Base-by-base conservation (phyloP, 1,284 basidiomycete genomes). In the Sphagnurus paluster region DNA sequence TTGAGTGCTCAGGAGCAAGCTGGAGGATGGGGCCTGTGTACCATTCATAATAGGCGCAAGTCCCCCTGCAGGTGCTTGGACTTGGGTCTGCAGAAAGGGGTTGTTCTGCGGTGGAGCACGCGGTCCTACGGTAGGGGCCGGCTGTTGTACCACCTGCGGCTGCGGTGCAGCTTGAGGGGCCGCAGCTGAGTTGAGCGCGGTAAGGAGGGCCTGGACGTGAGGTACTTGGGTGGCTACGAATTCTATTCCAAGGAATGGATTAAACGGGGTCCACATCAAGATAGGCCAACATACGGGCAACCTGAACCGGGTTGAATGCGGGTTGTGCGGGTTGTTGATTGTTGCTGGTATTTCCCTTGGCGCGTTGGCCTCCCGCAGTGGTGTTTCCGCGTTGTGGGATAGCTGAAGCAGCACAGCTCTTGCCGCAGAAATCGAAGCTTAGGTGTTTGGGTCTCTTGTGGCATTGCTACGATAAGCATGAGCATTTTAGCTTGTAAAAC, bases 361-460 rank as follows among this genome's bases (percentile, higher is more conserved):
- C 36, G 34, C 40, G 25, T 17, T 33, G 38, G 19, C 47, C 29
- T 24, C 29, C 44, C 36, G 46, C 50, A 14, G 47, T 24, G 14
- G 37, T 40, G 28, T 52, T 45, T 25, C 42, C 39, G 38, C 44
- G 39, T 32, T 54, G 58, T 20, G 62, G 54, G 21, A 55, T 62
- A 5, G 73, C 74, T 14, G 61, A 46, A 5, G 64, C 57, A 3
- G 73, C 75, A 54, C 76, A 77, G 39, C 67, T 71, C 68, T 76
- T 77, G 42, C 75, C 71, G 49, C 76, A 77, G 51, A 67, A 77
- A 34, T 76, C 70, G 50, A 71, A 73, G 49, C 67, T 69, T 46
- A 68, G 69, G 55, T 71, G 75, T 58, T 77, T 77, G 1, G 72
- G 72, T 45, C 74, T 75, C 62, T 72, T 70, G 49, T 72, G 68